Evolutionary conservation across 2,329 filamentous ascomycete species (phyloP).

Genomic region (Microdochium paspali): DNA sequence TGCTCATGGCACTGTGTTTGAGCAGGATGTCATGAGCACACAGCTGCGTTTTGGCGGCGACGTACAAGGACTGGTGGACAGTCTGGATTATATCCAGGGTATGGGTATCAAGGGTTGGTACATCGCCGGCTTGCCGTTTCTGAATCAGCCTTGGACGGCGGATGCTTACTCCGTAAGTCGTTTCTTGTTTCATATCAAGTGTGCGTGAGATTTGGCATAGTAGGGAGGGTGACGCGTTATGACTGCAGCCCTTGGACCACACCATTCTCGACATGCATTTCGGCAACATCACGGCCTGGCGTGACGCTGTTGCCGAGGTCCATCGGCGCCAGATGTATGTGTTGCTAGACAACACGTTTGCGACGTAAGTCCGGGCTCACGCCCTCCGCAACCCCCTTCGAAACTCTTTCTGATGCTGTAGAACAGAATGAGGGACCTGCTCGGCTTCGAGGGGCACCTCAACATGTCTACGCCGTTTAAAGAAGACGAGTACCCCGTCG

Average conservation of each 20-base stretch:
- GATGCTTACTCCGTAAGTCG: conserved; percentile 40
- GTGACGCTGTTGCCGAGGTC: conserved; percentile 47
- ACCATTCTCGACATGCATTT: conserved; percentile 55
- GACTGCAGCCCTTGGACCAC: conserved; percentile 39
- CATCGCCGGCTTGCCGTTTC: conserved; percentile 52
- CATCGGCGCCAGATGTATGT: conserved; percentile 56
- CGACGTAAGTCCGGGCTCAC: conserved; percentile 35
- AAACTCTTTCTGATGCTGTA: not conserved
- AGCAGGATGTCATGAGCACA: conserved; percentile 50
- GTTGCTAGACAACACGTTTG: conserved; percentile 55
- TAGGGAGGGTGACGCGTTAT: conserved; percentile 7
- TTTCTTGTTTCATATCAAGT: not conserved
- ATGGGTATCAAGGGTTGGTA: conserved; percentile 57
- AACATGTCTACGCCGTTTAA: conserved; percentile 48
- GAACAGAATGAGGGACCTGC: conserved; percentile 46
- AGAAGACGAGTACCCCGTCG: conserved; percentile 43
- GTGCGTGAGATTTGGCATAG: not conserved
- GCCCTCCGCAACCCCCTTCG: not conserved
- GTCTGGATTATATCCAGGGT: conserved; percentile 54
- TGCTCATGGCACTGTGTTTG: conserved; percentile 49
- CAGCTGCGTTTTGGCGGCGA: conserved; percentile 57
- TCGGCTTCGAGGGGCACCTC: conserved; percentile 51
- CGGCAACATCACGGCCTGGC: conserved; percentile 49
- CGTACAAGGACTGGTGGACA: conserved; percentile 45
- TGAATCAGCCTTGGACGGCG: conserved; percentile 55